These are phyloP conservation scores for Juncus inflexus DNA, from an alignment of 176 grass and related monocot species.

Conservation along the genomic window DNA sequence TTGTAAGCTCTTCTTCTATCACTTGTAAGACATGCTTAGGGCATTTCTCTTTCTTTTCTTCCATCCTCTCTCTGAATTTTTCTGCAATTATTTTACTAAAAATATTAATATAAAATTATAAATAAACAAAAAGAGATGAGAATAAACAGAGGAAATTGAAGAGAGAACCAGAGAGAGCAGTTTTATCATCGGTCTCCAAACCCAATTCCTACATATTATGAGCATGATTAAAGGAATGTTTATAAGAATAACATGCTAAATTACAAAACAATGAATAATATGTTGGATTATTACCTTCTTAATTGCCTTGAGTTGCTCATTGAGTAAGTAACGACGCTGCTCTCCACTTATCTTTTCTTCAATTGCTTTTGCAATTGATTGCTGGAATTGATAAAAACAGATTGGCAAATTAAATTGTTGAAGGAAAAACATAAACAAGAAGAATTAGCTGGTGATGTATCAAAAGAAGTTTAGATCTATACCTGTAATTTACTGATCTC, in stretches of 20 bases:
- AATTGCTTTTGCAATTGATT: constrained; percentile 99
- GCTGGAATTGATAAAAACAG: constrained; percentile 37
- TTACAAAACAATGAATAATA: constrained; percentile 1
- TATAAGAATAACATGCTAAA: constrained; percentile 6
- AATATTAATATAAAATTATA: constrained; percentile 8
- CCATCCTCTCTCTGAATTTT: constrained; percentile 92
- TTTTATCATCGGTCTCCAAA: constrained; percentile 99
- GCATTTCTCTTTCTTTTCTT: constrained; percentile 85
- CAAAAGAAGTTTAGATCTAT: constrained; percentile 8
- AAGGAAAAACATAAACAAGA: constrained; percentile 23
- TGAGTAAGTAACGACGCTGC: constrained; percentile 95
- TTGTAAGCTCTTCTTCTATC: constrained; percentile 95
- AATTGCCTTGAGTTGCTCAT: constrained; percentile 97
- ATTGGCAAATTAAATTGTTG: background rate
- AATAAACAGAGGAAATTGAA: constrained; percentile 29
- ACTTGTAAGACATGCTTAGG: constrained; percentile 94
- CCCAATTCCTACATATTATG: constrained; percentile 64
- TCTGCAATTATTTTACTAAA: constrained; percentile 42
- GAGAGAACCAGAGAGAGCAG: constrained; percentile 84
- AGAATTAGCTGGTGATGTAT: background rate
- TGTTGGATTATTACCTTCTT: constrained; percentile 59
- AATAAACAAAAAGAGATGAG: constrained; percentile 12
- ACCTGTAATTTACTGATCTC: constrained; percentile 99
- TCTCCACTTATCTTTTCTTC: constrained; percentile 99
- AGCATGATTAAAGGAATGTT: background rate